Conservation (phyloP, 208 protist species). For the Trypanosoma platydactyli region DNA sequence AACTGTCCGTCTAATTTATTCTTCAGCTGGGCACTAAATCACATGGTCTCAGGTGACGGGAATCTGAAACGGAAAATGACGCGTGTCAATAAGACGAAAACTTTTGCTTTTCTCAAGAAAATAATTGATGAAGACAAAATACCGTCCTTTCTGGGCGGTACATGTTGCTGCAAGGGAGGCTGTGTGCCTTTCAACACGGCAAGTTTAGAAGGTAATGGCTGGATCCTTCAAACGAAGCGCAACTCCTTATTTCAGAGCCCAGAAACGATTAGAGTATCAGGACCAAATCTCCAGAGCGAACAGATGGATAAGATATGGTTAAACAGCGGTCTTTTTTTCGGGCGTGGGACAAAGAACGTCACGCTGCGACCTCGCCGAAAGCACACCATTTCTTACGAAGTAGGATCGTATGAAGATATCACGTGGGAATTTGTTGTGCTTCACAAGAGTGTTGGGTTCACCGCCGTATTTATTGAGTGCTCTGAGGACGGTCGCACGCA, state of each 20-base stretch:
- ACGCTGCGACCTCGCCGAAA: conserved; percentile 30
- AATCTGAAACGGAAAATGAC: conserved; percentile 44
- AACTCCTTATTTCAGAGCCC: no score
- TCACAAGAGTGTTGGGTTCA: conserved; percentile 39
- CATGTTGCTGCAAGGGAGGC: conserved; percentile 40
- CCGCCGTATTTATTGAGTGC: conserved; percentile 44
- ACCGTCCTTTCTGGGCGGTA: conserved; percentile 48
- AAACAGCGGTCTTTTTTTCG: neutral
- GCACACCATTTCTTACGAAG: conserved; percentile 33
- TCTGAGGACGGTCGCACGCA: conserved; percentile 34
- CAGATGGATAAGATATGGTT: no score
- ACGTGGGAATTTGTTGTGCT: conserved; percentile 66
- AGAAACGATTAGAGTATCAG: neutral
- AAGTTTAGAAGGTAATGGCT: neutral
- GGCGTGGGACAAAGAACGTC: conserved; percentile 17
- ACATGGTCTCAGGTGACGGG: conserved; percentile 25
- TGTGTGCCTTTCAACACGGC: conserved; percentile 33
- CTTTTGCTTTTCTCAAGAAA: conserved; percentile 26
- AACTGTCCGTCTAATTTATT: conserved; percentile 46
- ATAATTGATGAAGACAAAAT: conserved; percentile 47
- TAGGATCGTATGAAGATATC: conserved; percentile 42
- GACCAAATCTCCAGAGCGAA: no score
- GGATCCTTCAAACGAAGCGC: no score
- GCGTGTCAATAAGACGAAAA: conserved; percentile 42
- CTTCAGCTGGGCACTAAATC: conserved; percentile 30